Percentiles rank a stretch among this genome's conserved stretches.
Evolutionary conservation across 2,329 filamentous ascomycete genomes (phyloP).

Genomic region (Sphaerostilbella broomeana): DNA sequence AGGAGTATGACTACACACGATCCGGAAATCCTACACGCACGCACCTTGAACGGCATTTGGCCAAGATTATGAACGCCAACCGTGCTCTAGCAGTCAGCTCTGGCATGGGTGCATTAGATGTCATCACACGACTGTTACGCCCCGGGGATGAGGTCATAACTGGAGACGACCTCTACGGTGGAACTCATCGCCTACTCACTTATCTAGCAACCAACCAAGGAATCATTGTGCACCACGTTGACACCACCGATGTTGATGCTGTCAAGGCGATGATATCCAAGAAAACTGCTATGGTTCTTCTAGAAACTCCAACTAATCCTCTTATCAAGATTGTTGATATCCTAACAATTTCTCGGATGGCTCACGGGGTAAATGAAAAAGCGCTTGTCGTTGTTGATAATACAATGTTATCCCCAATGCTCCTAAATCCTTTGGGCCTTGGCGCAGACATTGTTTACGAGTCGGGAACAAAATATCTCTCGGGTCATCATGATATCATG

Average conservation of each 20-base stretch:
- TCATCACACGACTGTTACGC: slow-evolving; percentile 83
- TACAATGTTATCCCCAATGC: slow-evolving; percentile 95
- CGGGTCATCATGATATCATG: slow-evolving; percentile 98
- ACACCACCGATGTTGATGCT: slow-evolving; percentile 73
- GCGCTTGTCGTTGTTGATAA: slow-evolving; percentile 92
- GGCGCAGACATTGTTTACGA: slow-evolving; percentile 97
- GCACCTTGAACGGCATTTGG: slow-evolving; percentile 90
- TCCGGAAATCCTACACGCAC: slow-evolving; percentile 95
- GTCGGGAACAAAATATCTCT: slow-evolving; percentile 95
- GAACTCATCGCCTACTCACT: slow-evolving; percentile 87
- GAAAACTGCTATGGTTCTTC: slow-evolving; percentile 90
- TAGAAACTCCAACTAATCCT: slow-evolving; percentile 96
- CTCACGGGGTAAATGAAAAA: slow-evolving; percentile 70
- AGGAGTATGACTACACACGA: slow-evolving; percentile 96
- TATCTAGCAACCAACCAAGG: slow-evolving; percentile 84
- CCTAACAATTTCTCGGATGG: slow-evolving; percentile 64
- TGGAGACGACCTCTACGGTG: slow-evolving; percentile 93
- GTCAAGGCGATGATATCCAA: slow-evolving; percentile 62
- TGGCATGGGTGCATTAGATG: slow-evolving; percentile 94
- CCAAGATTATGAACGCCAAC: slow-evolving; percentile 96
- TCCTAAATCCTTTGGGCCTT: slow-evolving; percentile 87
- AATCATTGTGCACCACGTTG: slow-evolving; percentile 92
- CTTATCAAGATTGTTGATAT: slow-evolving; percentile 98
- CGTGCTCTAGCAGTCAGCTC: slow-evolving; percentile 90
- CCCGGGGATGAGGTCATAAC: slow-evolving; percentile 97